Conservation (phyloP, 345 rosid genomes). For the sweet orange (Citrus sinensis) region DVS_A1.0 CM039167.1:4790501-4791000, state of each 20-base stretch:
- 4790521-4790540: slow-evolving; percentile 64
- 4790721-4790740: slow-evolving; percentile 90
- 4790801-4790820: background rate
- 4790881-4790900: background rate
- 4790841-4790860: too few species aligned
- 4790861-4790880: background rate
- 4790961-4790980: slow-evolving; percentile 82
- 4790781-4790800: slow-evolving; percentile 72
- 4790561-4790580: background rate
- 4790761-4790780: slow-evolving; percentile 67
- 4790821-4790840: background rate
- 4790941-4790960: slow-evolving; percentile 11
- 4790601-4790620: background rate
- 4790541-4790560: slow-evolving; percentile 83
- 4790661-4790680: background rate
- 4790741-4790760: slow-evolving; percentile 88
- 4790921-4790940: background rate
- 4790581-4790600: background rate
- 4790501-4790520: slow-evolving; percentile 93
- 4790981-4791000: slow-evolving; percentile 76
- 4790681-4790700: slow-evolving; percentile 78
- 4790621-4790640: background rate
- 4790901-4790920: background rate
- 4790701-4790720: slow-evolving; percentile 98
- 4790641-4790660: background rate